Evolutionary conservation across 2,329 filamentous ascomycete genomes (phyloP), one percentile per base, ranked within the genome.

Genomic region (Colletotrichum kahawae): DNA sequence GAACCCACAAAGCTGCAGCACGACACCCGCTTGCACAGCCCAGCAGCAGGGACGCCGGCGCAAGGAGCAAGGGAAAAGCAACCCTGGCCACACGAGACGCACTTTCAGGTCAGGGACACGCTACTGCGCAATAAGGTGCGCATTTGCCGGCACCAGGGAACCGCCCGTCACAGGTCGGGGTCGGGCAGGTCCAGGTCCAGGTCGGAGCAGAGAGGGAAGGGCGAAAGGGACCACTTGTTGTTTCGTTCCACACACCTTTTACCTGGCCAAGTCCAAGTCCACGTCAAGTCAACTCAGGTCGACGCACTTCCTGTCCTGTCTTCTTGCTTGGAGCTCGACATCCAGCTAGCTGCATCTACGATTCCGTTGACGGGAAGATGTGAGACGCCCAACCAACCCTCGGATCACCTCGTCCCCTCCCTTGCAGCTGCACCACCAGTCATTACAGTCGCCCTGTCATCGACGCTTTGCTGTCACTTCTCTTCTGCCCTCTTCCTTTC

Each of bases 291-390:
- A 54, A 72, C 27, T 57, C 48, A 16, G 27, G 12, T 43, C 62
- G 65, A 31, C 24, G 43, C 16, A 14, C 9, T 14, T 31, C 14
- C 43, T 36, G 18, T 33, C 24, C 12, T 65, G 43, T 66, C 29
- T 43, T 66, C 43, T 13, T 73, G 38, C 29, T 63, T 27, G 48
- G 57, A 64, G 34, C 66, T 74, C 34, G 36, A 13, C 43, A 38
- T 36, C 29, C 21, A 71, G 27, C 63, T 56, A 43, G n/a, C 33
- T 36, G 34, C 31, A 56, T 54, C 31, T 59, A 66, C 51, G 43
- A 51, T 21, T 51, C n/a, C 43, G 60, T 66, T 33, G 54, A 72
- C 69, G 69, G 43, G 56, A 75, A 75, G 72, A 75, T 75, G 72
- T 72, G 72, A 75, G 56, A 75, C 72, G 69, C 56, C 62, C 56